Conservation (phyloP, 1,139 yeast genomes). For the Blastobotrys malaysiensis region DNA sequence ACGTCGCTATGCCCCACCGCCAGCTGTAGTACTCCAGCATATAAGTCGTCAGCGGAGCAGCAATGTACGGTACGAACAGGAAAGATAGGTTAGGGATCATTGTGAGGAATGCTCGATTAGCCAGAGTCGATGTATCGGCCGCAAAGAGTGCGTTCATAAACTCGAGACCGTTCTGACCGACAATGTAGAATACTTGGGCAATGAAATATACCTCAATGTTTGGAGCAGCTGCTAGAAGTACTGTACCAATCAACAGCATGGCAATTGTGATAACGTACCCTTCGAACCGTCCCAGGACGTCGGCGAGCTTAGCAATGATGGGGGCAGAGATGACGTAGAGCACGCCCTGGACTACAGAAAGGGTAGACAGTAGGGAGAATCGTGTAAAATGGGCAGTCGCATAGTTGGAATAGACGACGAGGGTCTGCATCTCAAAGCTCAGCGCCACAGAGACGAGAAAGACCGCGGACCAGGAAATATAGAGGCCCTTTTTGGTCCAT, state of each 20-base stretch:
- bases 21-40: slow-evolving; percentile 34
- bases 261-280: slow-evolving; percentile 34
- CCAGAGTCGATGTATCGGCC: slow-evolving; percentile 38
- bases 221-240: slow-evolving; percentile 32
- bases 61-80: slow-evolving; percentile 17
- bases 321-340: slow-evolving; percentile 39
- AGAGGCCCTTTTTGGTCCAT: slow-evolving; percentile 23
- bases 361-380: slow-evolving; percentile 38
- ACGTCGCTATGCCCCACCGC: slow-evolving; percentile 70
- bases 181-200: slow-evolving; percentile 35
- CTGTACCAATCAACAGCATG: slow-evolving; percentile 31
- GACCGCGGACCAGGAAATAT: slow-evolving; percentile 29
- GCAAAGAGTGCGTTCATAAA: slow-evolving; percentile 37
- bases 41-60: slow-evolving; percentile 17
- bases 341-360: slow-evolving; percentile 39
- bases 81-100: slow-evolving; percentile 31
- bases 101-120: slow-evolving; percentile 36
- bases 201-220: slow-evolving; percentile 32
- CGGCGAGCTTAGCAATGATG: slow-evolving; percentile 38
- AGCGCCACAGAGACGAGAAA: slow-evolving; percentile 38
- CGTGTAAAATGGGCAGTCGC: slow-evolving; percentile 38
- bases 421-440: slow-evolving; percentile 38
- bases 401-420: slow-evolving; percentile 36
- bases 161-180: slow-evolving; percentile 37
- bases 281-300: slow-evolving; percentile 39